Conservation (phyloP, 257 asterid species). For the Pogostemon cablin region DNA sequence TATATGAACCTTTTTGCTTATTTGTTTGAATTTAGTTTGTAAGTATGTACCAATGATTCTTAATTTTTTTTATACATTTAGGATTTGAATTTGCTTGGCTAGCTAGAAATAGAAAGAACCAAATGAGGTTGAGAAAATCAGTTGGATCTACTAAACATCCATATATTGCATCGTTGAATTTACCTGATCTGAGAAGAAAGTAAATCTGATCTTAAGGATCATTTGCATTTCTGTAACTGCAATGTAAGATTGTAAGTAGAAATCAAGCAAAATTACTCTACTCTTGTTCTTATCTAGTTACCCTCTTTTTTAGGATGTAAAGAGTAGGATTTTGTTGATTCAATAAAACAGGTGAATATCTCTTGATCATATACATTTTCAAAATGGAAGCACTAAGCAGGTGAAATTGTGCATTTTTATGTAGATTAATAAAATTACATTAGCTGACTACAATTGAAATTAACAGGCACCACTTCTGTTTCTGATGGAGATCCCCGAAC, state of each 20-base stretch:
- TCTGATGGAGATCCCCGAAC: constrained; percentile 42
- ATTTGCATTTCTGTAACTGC: neutral
- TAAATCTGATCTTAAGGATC: neutral
- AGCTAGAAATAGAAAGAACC: neutral
- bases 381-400: too few species aligned
- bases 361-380: too few species aligned
- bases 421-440: too few species aligned
- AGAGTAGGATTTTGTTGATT: too few species aligned
- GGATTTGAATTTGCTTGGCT: constrained; percentile 19
- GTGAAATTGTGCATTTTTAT: too few species aligned
- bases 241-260: too few species aligned
- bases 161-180: neutral
- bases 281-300: too few species aligned
- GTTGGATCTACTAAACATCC: constrained; percentile 15
- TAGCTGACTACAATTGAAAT: constrained; percentile 28
- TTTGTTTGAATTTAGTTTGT: neutral
- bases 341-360: too few species aligned
- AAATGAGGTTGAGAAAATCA: constrained; percentile 14
- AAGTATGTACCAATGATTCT: constrained; percentile 3
- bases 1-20: neutral
- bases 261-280: too few species aligned
- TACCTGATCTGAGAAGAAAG: neutral
- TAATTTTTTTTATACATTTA: neutral
- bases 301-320: too few species aligned
- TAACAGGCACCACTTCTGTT: constrained; percentile 35